Evolutionary conservation across 2,329 filamentous ascomycete species (phyloP).

Genomic region (Colletotrichum melonis): DNA sequence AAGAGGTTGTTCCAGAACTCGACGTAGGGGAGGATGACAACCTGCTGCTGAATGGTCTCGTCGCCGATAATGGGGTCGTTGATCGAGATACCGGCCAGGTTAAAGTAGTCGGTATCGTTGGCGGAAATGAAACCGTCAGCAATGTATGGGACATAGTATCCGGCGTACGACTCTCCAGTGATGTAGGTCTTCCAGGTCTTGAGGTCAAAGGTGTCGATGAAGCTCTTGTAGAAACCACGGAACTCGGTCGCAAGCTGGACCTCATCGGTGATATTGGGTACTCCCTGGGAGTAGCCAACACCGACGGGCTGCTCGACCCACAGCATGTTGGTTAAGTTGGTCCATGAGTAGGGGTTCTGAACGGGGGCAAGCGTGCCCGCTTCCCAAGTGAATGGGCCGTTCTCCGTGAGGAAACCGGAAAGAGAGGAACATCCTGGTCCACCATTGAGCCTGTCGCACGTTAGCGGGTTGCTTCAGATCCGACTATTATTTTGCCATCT

Average conservation of each 20-base stretch:
- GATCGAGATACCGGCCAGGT: slow-evolving; percentile 76
- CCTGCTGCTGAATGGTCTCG: slow-evolving; percentile 54
- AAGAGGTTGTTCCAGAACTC: slow-evolving; percentile 71
- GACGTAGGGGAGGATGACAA: slow-evolving; percentile 68
- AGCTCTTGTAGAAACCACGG: slow-evolving; percentile 84
- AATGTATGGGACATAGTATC: slow-evolving; percentile 77
- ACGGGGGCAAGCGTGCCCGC: slow-evolving; percentile 75
- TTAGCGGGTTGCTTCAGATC: rapidly evolving
- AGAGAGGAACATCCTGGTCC: slow-evolving; percentile 68
- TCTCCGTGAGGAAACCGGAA: slow-evolving; percentile 79
- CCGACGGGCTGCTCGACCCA: slow-evolving; percentile 78
- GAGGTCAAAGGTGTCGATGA: slow-evolving; percentile 75
- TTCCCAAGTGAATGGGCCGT: slow-evolving; percentile 79
- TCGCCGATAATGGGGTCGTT: slow-evolving; percentile 77
- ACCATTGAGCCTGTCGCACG: slow-evolving; percentile 21
- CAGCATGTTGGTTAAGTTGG: slow-evolving; percentile 80
- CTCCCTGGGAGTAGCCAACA: slow-evolving; percentile 77
- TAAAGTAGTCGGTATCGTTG: slow-evolving; percentile 73
- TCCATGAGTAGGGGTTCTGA: slow-evolving; percentile 77
- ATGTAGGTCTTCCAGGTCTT: slow-evolving; percentile 79
- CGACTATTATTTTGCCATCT: neutral
- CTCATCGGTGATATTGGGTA: slow-evolving; percentile 71
- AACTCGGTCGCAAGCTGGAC: slow-evolving; percentile 78
- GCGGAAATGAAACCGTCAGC: slow-evolving; percentile 77
- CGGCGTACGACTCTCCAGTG: slow-evolving; percentile 77